Percentiles rank a stretch among this genome's conserved stretches.
Conservation (phyloP, 2,329 filamentous ascomycete genomes). For the Aspergillus sp. region DNA sequence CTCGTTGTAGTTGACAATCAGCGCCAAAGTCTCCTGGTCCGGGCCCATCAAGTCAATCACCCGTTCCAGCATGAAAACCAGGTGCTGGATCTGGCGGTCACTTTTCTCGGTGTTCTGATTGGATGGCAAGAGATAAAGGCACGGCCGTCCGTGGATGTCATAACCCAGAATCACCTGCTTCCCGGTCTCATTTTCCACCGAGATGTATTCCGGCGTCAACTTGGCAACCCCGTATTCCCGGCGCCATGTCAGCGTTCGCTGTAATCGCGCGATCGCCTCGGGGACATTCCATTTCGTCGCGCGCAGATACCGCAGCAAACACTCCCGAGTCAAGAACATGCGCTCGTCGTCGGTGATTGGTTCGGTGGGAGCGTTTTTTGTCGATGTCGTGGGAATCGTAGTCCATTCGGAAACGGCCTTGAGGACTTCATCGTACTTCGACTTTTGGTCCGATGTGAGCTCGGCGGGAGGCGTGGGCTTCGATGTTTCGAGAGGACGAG, state of each 20-base stretch:
- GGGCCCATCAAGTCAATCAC: conserved; percentile 83
- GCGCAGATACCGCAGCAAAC: conserved; percentile 85
- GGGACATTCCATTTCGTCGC: conserved; percentile 85
- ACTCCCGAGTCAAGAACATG: conserved; percentile 89
- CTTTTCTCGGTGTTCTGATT: conserved; percentile 88
- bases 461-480: conserved; percentile 56
- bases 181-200: conserved; percentile 90
- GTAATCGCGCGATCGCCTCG: conserved; percentile 74
- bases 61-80: conserved; percentile 94
- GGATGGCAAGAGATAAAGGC: conserved; percentile 84
- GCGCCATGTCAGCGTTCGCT: conserved; percentile 80
- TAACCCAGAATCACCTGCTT: conserved; percentile 90
- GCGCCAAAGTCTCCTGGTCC: conserved; percentile 78
- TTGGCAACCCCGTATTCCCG: conserved; percentile 82
- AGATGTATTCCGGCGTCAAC: conserved; percentile 77
- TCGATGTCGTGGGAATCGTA: conserved; percentile 62
- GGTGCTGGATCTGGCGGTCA: conserved; percentile 84
- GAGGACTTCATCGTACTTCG: conserved; percentile 78
- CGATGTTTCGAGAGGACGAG: conserved; percentile 55
- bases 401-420: conserved; percentile 68
- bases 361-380: conserved; percentile 55
- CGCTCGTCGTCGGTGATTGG: conserved; percentile 76
- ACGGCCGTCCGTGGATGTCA: conserved; percentile 81
- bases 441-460: conserved; percentile 72
- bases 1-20: conserved; percentile 89